Evolutionary conservation across 31 red algal genomes (phyloP), one percentile per base, ranked within the genome.

Genomic region (Odonthalia washingtoniensis): DNA sequence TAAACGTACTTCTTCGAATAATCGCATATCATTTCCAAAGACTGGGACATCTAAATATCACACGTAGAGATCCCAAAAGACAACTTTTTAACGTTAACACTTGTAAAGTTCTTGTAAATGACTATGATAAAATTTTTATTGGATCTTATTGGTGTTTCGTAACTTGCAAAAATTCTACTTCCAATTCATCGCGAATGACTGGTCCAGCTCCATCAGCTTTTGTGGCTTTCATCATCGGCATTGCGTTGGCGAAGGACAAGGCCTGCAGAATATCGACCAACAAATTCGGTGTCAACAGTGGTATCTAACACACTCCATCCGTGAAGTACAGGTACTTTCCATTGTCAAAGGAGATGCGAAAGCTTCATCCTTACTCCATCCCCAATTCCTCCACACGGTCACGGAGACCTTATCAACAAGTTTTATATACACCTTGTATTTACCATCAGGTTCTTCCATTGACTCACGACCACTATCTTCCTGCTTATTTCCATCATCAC

Each of bases 191-290:
- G 77, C 45, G 28, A 62, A 62, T 33, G 40, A 35, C 37, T 34
- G n/a, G n/a, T n/a, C n/a, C n/a, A n/a, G 88, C 46, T 37, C 28
- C 76, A 37, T 94, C 92, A 3, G 80, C 81, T 18, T 46, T 73
- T 34, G 75, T 46, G 21, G 85, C 81, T 61, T 75, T 75, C 92
- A 89, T 94, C 39, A 78, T 81, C 28, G 92, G 92, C 73, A 85
- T 79, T 37, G 64, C 46, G 60, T 94, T 94, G n/a, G 33, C 92
- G 86, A 31, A 86, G 21, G 9, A 60, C 36, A 3, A 94, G 76
- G 28, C 79, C 85, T 32, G 70, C 46, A 65, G 92, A 85, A 70
- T 94, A 94, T 68, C 86, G 34, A 34, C 92, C 92, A 4, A 94
- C 27, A 36, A 94, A 86, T 65, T 90, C 78, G 12, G 57, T 34